phyloP scores from a whole-genome alignment of 108 stramenopile genomes.

The Skeletonema marinoi region DNA sequence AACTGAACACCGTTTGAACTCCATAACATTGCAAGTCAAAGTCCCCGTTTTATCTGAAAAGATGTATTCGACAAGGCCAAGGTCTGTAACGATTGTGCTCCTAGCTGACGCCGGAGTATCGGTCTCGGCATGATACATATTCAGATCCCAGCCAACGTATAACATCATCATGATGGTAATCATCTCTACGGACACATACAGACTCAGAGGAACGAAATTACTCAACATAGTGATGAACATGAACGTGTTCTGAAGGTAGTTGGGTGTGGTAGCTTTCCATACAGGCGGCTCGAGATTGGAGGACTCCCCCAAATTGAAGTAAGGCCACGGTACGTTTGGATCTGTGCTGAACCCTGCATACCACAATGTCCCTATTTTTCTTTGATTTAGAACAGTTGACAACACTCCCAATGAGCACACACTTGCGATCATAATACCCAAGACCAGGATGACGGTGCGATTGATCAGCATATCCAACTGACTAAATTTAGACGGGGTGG shows the following conservation, averaged over 20 bases:
- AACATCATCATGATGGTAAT: constrained; percentile 71
- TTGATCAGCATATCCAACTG: constrained; percentile 86
- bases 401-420: constrained; percentile 52
- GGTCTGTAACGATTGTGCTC: constrained; percentile 88
- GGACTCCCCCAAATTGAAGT: constrained; percentile 49
- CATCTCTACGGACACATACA: constrained; percentile 90
- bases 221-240: constrained; percentile 81
- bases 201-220: constrained; percentile 91
- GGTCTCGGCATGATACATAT: constrained; percentile 91
- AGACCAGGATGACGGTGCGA: constrained; percentile 78
- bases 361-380: constrained; percentile 60
- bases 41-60: constrained; percentile 98
- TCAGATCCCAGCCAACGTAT: constrained; percentile 80
- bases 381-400: constrained; percentile 36
- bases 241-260: constrained; percentile 77
- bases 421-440: constrained; percentile 80
- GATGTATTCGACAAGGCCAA: constrained; percentile 94
- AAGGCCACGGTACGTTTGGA: constrained; percentile 71
- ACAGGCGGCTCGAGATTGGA: constrained; percentile 38
- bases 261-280: constrained; percentile 54
- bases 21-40: constrained; percentile 97
- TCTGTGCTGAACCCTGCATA: constrained; percentile 64
- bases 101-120: constrained; percentile 87
- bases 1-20: constrained; percentile 94
- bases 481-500: constrained; percentile 92